Conservation (phyloP, 83 land plant species). For the Picea engelmannii region DNA sequence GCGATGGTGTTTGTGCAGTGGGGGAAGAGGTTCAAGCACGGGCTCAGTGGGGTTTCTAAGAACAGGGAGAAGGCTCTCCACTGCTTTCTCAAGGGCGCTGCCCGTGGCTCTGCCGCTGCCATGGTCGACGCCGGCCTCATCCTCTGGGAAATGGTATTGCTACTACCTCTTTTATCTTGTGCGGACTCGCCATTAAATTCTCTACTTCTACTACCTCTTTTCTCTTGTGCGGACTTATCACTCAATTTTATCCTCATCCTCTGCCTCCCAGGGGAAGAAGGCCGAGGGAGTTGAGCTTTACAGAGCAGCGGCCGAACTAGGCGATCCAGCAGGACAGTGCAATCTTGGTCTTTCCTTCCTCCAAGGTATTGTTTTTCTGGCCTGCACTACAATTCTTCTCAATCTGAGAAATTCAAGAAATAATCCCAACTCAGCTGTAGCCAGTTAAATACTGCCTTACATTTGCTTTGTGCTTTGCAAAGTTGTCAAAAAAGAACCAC, state of each 20-base stretch:
- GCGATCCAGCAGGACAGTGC: conserved; percentile 82
- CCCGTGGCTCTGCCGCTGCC: conserved; percentile 82
- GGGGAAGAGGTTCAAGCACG: conserved; percentile 91
- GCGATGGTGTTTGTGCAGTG: conserved; percentile 64
- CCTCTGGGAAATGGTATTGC: conserved; percentile 73
- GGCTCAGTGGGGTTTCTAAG: conserved; percentile 46
- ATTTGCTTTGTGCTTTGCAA: too few species aligned
- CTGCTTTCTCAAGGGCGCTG: conserved; percentile 73
- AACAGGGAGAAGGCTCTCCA: conserved; percentile 69
- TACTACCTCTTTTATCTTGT: background rate
- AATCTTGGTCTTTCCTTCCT: conserved; percentile 80
- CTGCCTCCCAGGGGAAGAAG: conserved; percentile 45
- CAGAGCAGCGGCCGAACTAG: conserved; percentile 75
- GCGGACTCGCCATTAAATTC: background rate
- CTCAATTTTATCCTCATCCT: background rate
- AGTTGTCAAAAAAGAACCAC: too few species aligned
- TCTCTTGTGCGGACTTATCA: background rate
- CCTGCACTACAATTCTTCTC: too few species aligned
- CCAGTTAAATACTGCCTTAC: too few species aligned
- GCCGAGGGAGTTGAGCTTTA: conserved; percentile 61
- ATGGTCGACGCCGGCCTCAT: conserved; percentile 94
- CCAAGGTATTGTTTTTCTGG: conserved; percentile 42
- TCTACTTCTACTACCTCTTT: too few species aligned
- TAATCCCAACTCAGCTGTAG: too few species aligned
- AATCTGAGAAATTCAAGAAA: too few species aligned